These are phyloP conservation scores for Brettanomyces sp. DNA, from an alignment of 805 yeast genomes.

Conservation along the genomic window DNA sequence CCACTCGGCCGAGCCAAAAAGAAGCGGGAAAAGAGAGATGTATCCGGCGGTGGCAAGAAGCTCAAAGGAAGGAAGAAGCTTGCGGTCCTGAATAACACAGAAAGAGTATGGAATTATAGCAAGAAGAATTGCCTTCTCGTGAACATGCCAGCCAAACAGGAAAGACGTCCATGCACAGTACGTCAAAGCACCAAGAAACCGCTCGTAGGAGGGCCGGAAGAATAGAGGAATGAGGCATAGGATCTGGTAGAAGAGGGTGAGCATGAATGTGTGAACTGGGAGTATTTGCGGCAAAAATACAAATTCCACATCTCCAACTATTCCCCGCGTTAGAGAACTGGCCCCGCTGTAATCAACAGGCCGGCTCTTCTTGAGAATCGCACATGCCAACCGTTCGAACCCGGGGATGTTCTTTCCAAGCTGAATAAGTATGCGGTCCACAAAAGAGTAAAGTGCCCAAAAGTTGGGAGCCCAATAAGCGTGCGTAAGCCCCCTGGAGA, in stretches of 20 bases:
- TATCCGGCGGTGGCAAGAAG: conserved; percentile 72
- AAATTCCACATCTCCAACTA: conserved; percentile 86
- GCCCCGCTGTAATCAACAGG: conserved; percentile 4
- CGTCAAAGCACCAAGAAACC: conserved; percentile 78
- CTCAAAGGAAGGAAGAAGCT: conserved; percentile 63
- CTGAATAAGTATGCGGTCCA: conserved; percentile 60
- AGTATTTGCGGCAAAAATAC: conserved; percentile 70
- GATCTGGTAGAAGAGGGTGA: conserved; percentile 79
- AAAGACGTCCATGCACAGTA: conserved; percentile 88
- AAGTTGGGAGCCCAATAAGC: conserved; percentile 99
- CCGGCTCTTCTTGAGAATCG: conserved; percentile 7
- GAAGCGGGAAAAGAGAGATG: conserved; percentile 79
- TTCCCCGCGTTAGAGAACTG: conserved; percentile 54
- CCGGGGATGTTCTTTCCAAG: conserved; percentile 15
- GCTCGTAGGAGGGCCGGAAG: conserved; percentile 60
- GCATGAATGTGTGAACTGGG: conserved; percentile 66
- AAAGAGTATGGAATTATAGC: conserved; percentile 84
- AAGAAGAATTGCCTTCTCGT: conserved; percentile 90
- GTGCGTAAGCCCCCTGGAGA: conserved; percentile 90
- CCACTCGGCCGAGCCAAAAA: conserved; percentile 75
- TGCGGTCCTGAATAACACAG: conserved; percentile 58
- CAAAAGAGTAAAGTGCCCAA: conserved; percentile 89
- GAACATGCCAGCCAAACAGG: conserved; percentile 98
- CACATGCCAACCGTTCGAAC: conserved; percentile 8
- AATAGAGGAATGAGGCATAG: conserved; percentile 67